Conservation (phyloP, 2,329 filamentous ascomycete species). For the Septoria linicola region DNA sequence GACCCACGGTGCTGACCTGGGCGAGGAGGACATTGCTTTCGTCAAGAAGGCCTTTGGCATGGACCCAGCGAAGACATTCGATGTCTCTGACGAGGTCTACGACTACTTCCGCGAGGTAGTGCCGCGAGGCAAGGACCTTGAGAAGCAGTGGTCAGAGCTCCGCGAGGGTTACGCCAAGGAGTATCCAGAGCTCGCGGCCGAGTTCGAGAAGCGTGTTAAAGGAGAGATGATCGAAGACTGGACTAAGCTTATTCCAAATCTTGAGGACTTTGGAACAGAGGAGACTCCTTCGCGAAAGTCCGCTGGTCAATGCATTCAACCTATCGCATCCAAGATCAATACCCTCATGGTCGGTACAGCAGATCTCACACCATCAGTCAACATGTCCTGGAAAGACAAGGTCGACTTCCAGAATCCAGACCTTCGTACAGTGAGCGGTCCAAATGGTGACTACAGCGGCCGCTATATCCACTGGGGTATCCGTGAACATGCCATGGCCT, state of each 20-base stretch:
- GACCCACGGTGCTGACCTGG: slow-evolving; percentile 60
- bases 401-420: slow-evolving; percentile 50
- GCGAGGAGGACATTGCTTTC: slow-evolving; percentile 53
- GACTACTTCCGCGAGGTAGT: slow-evolving; percentile 55
- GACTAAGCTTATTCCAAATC: slow-evolving; percentile 51
- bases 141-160: slow-evolving; percentile 51
- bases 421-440: slow-evolving; percentile 42
- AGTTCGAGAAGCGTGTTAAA: slow-evolving; percentile 50
- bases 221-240: slow-evolving; percentile 52
- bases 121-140: slow-evolving; percentile 48
- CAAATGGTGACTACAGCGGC: slow-evolving; percentile 54
- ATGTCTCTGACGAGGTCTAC: slow-evolving; percentile 46
- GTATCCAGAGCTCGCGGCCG: slow-evolving; percentile 51
- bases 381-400: slow-evolving; percentile 46
- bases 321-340: slow-evolving; percentile 35
- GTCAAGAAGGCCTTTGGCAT: slow-evolving; percentile 55
- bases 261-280: slow-evolving; percentile 46
- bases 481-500: slow-evolving; percentile 62
- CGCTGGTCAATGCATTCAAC: slow-evolving; percentile 46
- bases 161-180: slow-evolving; percentile 46
- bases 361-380: slow-evolving; percentile 41
- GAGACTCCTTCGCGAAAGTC: slow-evolving; percentile 54
- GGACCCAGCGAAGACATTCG: slow-evolving; percentile 45
- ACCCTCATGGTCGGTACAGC: slow-evolving; percentile 42
- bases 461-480: slow-evolving; percentile 59